Evolutionary conservation across 345 rosid species (phyloP).

Genomic region (Camelina sativa): DNA sequence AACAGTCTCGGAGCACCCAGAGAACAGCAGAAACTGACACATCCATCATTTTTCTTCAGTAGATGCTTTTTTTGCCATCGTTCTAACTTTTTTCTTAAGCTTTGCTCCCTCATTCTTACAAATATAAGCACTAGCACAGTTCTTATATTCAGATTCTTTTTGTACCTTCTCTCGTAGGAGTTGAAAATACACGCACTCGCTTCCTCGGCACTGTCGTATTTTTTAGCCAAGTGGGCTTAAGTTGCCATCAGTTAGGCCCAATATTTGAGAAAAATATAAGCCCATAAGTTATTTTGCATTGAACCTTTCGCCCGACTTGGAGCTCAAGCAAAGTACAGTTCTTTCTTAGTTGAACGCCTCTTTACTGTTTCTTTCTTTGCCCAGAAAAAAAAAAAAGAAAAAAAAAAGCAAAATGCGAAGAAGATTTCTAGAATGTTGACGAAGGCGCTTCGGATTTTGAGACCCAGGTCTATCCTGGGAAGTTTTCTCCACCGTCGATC

Average conservation of each 20-base stretch:
- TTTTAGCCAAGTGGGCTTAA: too few relatives aligned
- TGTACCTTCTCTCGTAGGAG: background rate
- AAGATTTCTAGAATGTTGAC: conserved; percentile 33
- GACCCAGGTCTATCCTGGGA: conserved; percentile 30
- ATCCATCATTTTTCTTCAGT: conserved; percentile 2
- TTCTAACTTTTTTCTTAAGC: background rate
- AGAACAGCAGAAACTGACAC: conserved; percentile 15
- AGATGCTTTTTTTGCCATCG: conserved; percentile 1
- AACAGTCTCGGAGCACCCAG: background rate
- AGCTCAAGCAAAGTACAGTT: conserved; percentile 43
- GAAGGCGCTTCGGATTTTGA: conserved; percentile 38
- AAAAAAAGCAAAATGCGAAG: conserved; percentile 16
- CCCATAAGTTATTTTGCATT: conserved; percentile 3
- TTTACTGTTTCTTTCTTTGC: background rate
- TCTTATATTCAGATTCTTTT: background rate
- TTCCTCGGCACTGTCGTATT: too few relatives aligned
- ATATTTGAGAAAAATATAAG: background rate
- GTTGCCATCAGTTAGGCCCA: background rate
- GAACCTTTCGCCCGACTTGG: conserved; percentile 40
- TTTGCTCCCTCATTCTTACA: background rate
- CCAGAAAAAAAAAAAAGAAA: background rate
- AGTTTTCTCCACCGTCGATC: conserved; percentile 15
- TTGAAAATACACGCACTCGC: background rate
- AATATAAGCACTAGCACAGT: background rate
- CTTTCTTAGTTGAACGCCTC: conserved; percentile 9